These are phyloP conservation scores for Metschnikowia koreensis DNA, from an alignment of 805 yeast species.

Conservation along the genomic window DNA sequence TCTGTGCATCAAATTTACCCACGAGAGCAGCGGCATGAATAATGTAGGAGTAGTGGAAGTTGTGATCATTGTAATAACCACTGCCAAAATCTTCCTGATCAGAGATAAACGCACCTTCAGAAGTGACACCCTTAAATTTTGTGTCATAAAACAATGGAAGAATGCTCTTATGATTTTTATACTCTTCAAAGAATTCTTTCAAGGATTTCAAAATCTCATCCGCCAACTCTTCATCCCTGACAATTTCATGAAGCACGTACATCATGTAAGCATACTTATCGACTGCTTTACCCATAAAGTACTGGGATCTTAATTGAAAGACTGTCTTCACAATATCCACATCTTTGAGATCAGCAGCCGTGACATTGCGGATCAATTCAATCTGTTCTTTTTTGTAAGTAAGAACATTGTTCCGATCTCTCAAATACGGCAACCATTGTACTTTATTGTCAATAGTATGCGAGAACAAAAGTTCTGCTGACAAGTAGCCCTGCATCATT, in stretches of 20 bases:
- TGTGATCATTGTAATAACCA: conserved; percentile 81
- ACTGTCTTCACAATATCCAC: conserved; percentile 47
- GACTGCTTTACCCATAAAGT: conserved; percentile 48
- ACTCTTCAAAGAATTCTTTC: conserved; percentile 44
- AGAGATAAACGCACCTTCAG: conserved; percentile 33
- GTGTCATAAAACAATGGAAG: conserved; percentile 57
- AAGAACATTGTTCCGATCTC: conserved; percentile 28
- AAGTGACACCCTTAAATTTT: conserved; percentile 53
- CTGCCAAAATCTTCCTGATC: conserved; percentile 55
- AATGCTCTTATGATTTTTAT: conserved; percentile 40
- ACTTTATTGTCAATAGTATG: conserved; percentile 41
- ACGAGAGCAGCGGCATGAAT: conserved; percentile 80
- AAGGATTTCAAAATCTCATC: conserved; percentile 31
- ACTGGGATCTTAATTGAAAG: conserved; percentile 38
- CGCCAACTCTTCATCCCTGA: conserved; percentile 41
- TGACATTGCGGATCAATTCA: conserved; percentile 42
- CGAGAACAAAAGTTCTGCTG: conserved; percentile 35
- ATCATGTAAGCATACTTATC: conserved; percentile 51
- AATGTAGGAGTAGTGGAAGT: conserved; percentile 83
- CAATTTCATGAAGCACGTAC: conserved; percentile 49
- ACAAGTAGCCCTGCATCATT: conserved; percentile 44
- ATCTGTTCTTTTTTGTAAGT: conserved; percentile 46
- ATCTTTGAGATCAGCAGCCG: conserved; percentile 41
- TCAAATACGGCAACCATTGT: conserved; percentile 47
- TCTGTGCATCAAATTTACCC: conserved; percentile 61